Base-by-base conservation (phyloP, 352 stramenopile species). In the Pythium sukuiense region DNA sequence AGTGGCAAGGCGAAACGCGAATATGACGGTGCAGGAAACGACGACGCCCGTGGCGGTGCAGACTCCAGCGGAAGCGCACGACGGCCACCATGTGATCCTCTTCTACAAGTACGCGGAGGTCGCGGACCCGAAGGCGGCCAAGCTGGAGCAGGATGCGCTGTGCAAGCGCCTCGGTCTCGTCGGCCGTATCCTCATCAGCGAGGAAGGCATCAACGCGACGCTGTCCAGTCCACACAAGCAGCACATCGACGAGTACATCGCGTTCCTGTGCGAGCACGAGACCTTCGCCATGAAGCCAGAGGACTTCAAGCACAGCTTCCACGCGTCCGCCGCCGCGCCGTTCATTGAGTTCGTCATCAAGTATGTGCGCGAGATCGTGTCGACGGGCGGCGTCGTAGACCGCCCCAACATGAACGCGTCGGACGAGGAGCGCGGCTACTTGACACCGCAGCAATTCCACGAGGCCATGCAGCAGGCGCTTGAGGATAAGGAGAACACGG, bases 151-250 rank as follows among this genome's bases (percentile, higher is more conserved):
- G 12, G 66, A 87, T 30, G 2, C 52, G 20, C 64, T 93, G 20
- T 93, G 85, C 63, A 41, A 41, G 33, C 73, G 69, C 9, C 73
- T 95, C 37, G 45, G 50, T 27, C 84, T 96, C 62, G 71, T 66
- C 5, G 89, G 89, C 32, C 83, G 89, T 59, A 76, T 97, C 35
- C 82, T 87, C 30, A 74, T 97, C 32, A 84, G 85, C 18, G 54
- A 72, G 18, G 89, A 97, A 64, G 89, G 89, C 50, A 85, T 97
- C 69, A 97, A 97, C 63, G 89, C 87, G 43, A 96, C 88, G 55
- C 74, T 97, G 55, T 97, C 96, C 76, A 78, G 92, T 12, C 59
- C 72, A 8, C 29, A 6, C 9, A 95, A 93, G 81, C 37, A 79
- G 55, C 50, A 74, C 14, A 76, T 96, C 43, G 89, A 96, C 77